Evolutionary conservation across 2,329 filamentous ascomycete species (phyloP).

Genomic region (Hymenoscyphus linearis): DNA sequence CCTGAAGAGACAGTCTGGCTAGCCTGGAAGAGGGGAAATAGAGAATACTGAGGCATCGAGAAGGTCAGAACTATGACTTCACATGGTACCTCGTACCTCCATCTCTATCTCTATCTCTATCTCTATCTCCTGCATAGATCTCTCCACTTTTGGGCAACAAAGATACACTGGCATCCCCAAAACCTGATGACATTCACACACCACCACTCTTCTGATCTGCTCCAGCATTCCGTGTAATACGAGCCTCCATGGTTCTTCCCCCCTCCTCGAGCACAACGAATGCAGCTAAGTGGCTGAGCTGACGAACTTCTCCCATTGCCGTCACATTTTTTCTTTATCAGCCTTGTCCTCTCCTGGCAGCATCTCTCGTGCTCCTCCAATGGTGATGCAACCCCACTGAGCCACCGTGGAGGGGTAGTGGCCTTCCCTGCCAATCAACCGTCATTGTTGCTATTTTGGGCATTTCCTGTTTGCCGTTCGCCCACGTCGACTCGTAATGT

Average conservation of each 20-base stretch:
- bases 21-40: not conserved
- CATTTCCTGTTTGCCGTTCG: not conserved
- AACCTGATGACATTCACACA: not conserved
- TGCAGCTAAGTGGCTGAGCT: not conserved
- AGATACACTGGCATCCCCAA: not conserved
- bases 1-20: not conserved
- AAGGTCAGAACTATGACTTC: not conserved
- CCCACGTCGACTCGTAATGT: not conserved
- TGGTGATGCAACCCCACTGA: not conserved
- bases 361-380: not conserved
- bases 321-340: not conserved
- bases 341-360: not conserved
- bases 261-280: not conserved
- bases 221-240: not conserved
- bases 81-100: too few species aligned
- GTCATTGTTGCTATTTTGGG: constrained; percentile 1
- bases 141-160: not conserved
- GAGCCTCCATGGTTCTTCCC: not conserved
- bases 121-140: not conserved
- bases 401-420: not conserved
- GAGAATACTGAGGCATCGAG: not conserved
- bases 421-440: not conserved
- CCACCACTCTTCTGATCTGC: not conserved
- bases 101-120: not conserved
- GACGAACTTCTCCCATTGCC: not conserved